A percentile compares a stretch with the other conserved stretches of the same genome.
Evolutionary conservation across 2,329 filamentous ascomycete species (phyloP).

Genomic region (Diaporthe velutina): DNA sequence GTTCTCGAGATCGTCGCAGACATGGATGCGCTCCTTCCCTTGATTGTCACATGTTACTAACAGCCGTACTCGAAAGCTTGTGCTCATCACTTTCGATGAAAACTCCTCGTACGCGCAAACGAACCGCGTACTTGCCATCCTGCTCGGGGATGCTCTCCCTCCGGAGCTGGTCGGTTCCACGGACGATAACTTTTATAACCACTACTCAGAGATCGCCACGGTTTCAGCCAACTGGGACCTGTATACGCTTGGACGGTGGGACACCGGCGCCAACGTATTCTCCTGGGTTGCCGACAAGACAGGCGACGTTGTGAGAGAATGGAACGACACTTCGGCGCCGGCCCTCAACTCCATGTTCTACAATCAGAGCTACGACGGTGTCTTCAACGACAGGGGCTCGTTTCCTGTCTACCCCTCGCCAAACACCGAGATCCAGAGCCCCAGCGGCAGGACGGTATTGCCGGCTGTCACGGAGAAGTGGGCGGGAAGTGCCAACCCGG

Average conservation of each 20-base stretch:
- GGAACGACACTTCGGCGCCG: conserved; percentile 34
- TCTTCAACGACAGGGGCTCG: conserved; percentile 43
- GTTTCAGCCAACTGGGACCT: conserved; percentile 78
- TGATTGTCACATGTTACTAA: conserved; percentile 50
- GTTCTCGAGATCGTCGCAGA: not conserved
- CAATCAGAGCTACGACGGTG: conserved; percentile 47
- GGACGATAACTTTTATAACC: conserved; percentile 79
- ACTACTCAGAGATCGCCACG: conserved; percentile 78
- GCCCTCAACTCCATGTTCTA: conserved; percentile 34
- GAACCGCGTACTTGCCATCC: conserved; percentile 78
- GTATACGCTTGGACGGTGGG: conserved; percentile 77
- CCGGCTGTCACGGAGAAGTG: conserved; percentile 43
- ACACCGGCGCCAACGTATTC: conserved; percentile 80
- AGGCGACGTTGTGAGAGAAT: conserved; percentile 59
- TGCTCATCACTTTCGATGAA: conserved; percentile 86
- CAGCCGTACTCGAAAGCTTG: conserved; percentile 63
- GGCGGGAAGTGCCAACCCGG: conserved; percentile 42
- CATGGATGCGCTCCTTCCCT: not conserved
- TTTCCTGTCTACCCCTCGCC: conserved; percentile 45
- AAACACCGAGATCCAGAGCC: conserved; percentile 44
- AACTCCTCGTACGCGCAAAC: conserved; percentile 75
- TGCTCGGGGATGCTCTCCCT: conserved; percentile 82
- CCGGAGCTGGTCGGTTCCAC: conserved; percentile 73
- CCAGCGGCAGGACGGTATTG: conserved; percentile 43
- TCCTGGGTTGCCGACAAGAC: conserved; percentile 71